Percentiles rank a stretch among this genome's conserved stretches.
phyloP scores from a whole-genome alignment of 352 stramenopile species.

The Peronospora tabacina region DNA sequence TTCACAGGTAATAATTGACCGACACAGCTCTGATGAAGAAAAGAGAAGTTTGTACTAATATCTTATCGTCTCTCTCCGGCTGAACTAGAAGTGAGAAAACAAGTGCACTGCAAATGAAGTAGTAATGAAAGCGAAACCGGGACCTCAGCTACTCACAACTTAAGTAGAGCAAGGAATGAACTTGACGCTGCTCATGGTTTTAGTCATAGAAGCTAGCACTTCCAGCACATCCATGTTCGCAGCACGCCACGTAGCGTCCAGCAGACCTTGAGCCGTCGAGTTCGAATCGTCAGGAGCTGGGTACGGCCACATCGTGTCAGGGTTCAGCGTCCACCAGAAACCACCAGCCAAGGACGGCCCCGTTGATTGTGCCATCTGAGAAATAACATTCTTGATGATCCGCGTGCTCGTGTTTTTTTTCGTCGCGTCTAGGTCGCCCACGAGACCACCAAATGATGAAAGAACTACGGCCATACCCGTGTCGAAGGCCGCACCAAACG shows the following conservation, averaged over 20 bases:
- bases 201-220: slow-evolving; percentile 56
- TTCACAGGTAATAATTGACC: not conserved
- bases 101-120: slow-evolving; percentile 20
- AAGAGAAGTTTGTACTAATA: slow-evolving; percentile 28
- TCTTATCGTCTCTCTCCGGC: slow-evolving; percentile 18
- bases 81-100: slow-evolving; percentile 21
- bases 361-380: slow-evolving; percentile 46
- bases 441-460: slow-evolving; percentile 76
- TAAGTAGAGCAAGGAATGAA: slow-evolving; percentile 56
- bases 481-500: slow-evolving; percentile 57
- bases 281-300: slow-evolving; percentile 57
- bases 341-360: slow-evolving; percentile 52
- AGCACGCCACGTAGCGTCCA: slow-evolving; percentile 66
- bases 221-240: slow-evolving; percentile 64
- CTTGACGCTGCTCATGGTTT: slow-evolving; percentile 49
- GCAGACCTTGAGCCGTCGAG: slow-evolving; percentile 40
- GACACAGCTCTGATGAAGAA: not conserved
- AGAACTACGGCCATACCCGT: slow-evolving; percentile 64
- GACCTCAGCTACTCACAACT: slow-evolving; percentile 10
- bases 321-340: slow-evolving; percentile 80
- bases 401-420: slow-evolving; percentile 60
- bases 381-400: slow-evolving; percentile 54
- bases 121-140: slow-evolving; percentile 18
- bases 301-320: slow-evolving; percentile 70
- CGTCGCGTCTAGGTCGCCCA: slow-evolving; percentile 48